phyloP scores from a whole-genome alignment of 345 rosid genomes.

The Diplotaxis tenuifolia region DNA sequence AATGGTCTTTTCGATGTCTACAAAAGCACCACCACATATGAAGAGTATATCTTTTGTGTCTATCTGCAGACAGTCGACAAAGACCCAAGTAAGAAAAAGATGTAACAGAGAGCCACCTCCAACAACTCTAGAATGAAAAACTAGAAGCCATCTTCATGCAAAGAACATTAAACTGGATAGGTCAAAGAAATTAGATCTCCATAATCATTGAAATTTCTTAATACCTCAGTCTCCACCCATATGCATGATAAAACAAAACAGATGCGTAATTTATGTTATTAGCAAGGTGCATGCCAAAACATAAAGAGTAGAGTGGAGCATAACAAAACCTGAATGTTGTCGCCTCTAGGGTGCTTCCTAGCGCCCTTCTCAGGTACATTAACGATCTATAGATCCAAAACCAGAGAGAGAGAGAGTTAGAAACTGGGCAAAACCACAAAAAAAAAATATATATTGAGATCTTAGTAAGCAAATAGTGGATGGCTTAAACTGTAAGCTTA shows the following conservation, averaged over 20 bases:
- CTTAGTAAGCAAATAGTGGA: not conserved
- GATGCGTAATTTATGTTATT: not conserved
- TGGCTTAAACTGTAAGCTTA: slow-evolving; percentile 45
- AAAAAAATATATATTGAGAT: not conserved
- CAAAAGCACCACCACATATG: slow-evolving; percentile 97
- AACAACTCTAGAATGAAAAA: not conserved
- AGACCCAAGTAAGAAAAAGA: not conserved
- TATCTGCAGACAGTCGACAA: slow-evolving; percentile 48
- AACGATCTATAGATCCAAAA: slow-evolving; percentile 67
- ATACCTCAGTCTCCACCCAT: not conserved
- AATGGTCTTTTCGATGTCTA: slow-evolving; percentile 94
- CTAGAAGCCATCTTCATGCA: not conserved
- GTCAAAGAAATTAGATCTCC: not conserved
- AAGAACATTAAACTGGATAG: not conserved
- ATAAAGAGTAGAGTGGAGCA: slow-evolving; percentile 16
- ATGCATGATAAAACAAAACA: not conserved
- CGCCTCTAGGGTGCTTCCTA: slow-evolving; percentile 98
- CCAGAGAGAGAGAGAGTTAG: slow-evolving; percentile 15
- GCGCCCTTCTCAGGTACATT: slow-evolving; percentile 99
- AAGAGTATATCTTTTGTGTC: slow-evolving; percentile 99
- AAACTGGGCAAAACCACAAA: slow-evolving; percentile 8
- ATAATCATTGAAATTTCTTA: not conserved
- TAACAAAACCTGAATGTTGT: slow-evolving; percentile 86
- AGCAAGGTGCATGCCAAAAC: not conserved
- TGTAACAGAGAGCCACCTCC: not conserved